phyloP scores from a whole-genome alignment of 169 alveolate species.

The Plasmodium sp. region DNA sequence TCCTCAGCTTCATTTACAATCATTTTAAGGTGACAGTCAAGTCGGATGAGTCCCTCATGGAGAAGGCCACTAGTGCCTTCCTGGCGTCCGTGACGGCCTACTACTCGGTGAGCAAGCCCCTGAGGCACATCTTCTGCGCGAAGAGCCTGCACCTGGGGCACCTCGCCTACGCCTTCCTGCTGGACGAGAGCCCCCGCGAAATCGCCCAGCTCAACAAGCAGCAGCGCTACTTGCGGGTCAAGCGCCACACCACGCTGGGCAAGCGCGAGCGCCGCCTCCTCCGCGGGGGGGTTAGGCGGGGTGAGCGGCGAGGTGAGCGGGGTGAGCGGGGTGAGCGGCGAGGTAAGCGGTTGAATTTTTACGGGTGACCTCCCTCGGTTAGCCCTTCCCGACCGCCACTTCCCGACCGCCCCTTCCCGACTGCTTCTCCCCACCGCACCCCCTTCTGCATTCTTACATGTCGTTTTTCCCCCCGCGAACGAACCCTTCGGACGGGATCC shows the following conservation, averaged over 20 bases:
- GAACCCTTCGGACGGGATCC: background rate
- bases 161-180: slow-evolving; percentile 23
- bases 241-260: background rate
- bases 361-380: background rate
- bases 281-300: background rate
- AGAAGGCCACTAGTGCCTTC: slow-evolving; percentile 28
- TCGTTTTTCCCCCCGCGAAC: background rate
- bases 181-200: slow-evolving; percentile 25
- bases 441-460: background rate
- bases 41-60: slow-evolving; percentile 6
- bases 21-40: slow-evolving; percentile 31
- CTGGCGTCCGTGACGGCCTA: slow-evolving; percentile 19
- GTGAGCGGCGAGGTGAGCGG: no score
- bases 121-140: slow-evolving; percentile 11
- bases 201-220: slow-evolving; percentile 9
- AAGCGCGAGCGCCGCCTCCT: slow-evolving; percentile 24
- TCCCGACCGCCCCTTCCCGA: background rate
- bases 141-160: slow-evolving; percentile 46
- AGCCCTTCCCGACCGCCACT: background rate
- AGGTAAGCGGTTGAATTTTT: background rate
- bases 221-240: background rate
- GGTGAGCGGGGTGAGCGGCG: background rate
- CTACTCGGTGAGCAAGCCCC: slow-evolving; percentile 9
- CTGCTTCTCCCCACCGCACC: no score
- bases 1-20: slow-evolving; percentile 20